Evolutionary conservation across 2,329 filamentous ascomycete species (phyloP), one percentile per base, ranked within the genome.

Genomic region (Zymoseptoria ardabiliae): DNA sequence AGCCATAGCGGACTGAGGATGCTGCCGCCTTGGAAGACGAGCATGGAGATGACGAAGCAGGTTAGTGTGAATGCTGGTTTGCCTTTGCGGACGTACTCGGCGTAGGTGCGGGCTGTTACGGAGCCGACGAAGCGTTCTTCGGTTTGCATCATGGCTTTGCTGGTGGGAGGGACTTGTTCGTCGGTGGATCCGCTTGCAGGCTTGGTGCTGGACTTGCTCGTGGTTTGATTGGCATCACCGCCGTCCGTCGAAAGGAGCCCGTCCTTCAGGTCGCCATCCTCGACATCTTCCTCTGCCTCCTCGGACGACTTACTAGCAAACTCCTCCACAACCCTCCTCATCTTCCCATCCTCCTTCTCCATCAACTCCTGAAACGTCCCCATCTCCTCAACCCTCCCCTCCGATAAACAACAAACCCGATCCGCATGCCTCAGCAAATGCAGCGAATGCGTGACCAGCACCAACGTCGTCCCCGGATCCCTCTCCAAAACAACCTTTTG

Each of bases 51-150:
- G 4, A 48, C 35, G 28, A 53, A 58, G 7, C 25, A n/a, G 11
- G 56, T 58, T 20, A 58, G 22, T 2, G 56, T 58, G 19, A 58
- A 28, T 21, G 30, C 21, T 54, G 56, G 56, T 28, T 54, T 58
- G 56, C 56, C 56, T 54, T 23, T 54, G n/a, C 56, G 56, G 13
- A 58, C 23, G 30, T 58, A 58, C 17, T 54, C 10, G 17, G 21
- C 28, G 45, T 58, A 58, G 3, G 56, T 58, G 50, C 28, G 28
- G 11, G 22, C 19, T 19, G 56, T 58, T 1, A 95, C 89, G 57
- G 86, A 89, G 41, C 86, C 78, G 3, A 88, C 82, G 0, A 89
- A 88, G 57, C 85, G 82, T 68, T 89, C 86, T 70, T 84, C 81
- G 7, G 78, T 78, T 66, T 91, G 88, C 89, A 93, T 92, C 41